Evolutionary conservation across 352 stramenopile species (phyloP).

Genomic region (Blastocystis hominis): DNA sequence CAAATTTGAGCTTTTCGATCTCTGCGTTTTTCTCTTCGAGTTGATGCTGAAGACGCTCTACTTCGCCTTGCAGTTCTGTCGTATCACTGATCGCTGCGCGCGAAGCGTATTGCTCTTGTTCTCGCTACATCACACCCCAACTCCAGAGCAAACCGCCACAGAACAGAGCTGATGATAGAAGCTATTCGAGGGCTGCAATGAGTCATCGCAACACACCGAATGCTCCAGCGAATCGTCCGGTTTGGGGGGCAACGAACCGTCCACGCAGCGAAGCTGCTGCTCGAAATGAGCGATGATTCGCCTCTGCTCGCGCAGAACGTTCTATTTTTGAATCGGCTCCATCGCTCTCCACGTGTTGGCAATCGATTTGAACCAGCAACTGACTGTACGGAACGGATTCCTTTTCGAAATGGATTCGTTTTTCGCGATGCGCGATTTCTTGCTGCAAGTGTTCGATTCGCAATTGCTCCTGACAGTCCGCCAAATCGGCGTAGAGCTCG

Average conservation of each 20-base stretch:
- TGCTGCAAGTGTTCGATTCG: not conserved
- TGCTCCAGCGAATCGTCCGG: not conserved
- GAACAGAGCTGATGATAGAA: constrained; percentile 69
- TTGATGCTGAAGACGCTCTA: constrained; percentile 36
- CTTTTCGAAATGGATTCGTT: not conserved
- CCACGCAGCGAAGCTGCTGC: not conserved
- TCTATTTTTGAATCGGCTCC: not conserved
- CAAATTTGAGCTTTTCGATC: constrained; percentile 71
- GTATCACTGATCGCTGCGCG: not conserved
- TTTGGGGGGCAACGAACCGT: not conserved
- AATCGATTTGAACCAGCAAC: not conserved
- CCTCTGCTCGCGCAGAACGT: constrained; percentile 2
- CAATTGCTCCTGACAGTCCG: constrained; percentile 22
- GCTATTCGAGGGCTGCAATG: constrained; percentile 67
- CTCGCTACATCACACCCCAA: constrained; percentile 60
- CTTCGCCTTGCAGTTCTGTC: not conserved
- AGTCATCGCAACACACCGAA: constrained; percentile 61
- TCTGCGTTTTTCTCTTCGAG: constrained; percentile 66
- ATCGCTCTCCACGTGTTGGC: not conserved
- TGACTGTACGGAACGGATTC: not conserved
- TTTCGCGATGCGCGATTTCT: not conserved
- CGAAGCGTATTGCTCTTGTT: not conserved
- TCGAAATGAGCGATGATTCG: not conserved
- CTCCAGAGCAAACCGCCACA: constrained; percentile 67
- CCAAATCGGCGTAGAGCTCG: constrained; percentile 31